Evolutionary conservation across 2,329 filamentous ascomycete species (phyloP), one percentile per base, ranked within the genome.

Genomic region (Aureobasidium sp.): DNA sequence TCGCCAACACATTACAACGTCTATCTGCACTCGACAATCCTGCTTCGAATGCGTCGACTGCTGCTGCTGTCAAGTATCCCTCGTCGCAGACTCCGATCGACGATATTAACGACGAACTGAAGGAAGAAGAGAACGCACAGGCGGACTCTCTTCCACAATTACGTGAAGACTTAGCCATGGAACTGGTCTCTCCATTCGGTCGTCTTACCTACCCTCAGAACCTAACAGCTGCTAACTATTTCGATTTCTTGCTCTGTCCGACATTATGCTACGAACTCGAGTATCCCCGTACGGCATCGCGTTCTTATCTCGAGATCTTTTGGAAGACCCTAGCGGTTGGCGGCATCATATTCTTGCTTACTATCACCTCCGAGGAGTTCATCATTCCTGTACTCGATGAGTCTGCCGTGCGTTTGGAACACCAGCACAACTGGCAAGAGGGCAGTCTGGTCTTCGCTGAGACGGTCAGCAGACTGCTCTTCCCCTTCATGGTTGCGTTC

Each of bases 251-350:
- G 11, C 84, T 94, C 70, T 97, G 92, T 70, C 94, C 94, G 16
- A 99, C 94, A 0, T 83, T 99, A 25, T 99, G 94, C 80, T 99
- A 99, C 76, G 94, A 99, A 76, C 82, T 97, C 54, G 93, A 97
- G 73, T 99, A 97, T 73, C 94, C 94, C 2, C 87, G 94, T 53
- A 91, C 84, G 11, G 73, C 82, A 13, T 77, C 79, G n/a, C 85
- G 91, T 62, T 85, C 90, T 67, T 96, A 90, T 86, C 81, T 85
- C 25, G 87, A 91, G 65, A 83, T 97, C 48, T 84, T 90, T 62
- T 89, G 87, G 74, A 97, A 97, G 75, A 85, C 90, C 27, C 75
- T 92, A 16, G 94, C 94, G 50, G 89, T 94, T 1, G 97, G 97
- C 72, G 94, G 94, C 53, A 96, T 93, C 75, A 96, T 99, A 71